These are phyloP conservation scores for Lentinula sp. DNA, from an alignment of 768 basidiomycete species.

Conservation along the genomic window DNA sequence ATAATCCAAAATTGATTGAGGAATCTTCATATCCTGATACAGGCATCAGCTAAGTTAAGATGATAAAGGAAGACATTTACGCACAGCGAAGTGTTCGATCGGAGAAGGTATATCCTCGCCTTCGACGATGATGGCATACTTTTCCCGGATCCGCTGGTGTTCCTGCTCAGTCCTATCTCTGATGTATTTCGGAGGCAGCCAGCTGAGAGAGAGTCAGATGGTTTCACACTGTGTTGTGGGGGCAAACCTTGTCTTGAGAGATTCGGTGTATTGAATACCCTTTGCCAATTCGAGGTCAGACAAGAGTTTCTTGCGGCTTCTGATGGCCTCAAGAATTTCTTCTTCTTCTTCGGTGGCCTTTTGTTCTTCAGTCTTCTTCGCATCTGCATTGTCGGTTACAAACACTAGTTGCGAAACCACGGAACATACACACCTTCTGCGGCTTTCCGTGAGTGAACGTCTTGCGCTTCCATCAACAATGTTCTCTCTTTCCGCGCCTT, in stretches of 20 bases:
- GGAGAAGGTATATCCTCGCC: constrained; percentile 93
- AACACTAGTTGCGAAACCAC: not conserved
- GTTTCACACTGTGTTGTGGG: not conserved
- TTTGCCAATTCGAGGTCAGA: constrained; percentile 91
- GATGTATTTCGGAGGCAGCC: constrained; percentile 84
- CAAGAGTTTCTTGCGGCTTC: constrained; percentile 83
- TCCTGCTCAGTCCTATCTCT: constrained; percentile 65
- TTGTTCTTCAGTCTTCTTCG: constrained; percentile 83
- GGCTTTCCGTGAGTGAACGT: constrained; percentile 82
- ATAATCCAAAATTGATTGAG: constrained; percentile 73
- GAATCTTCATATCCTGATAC: constrained; percentile 96
- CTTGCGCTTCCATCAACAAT: constrained; percentile 88
- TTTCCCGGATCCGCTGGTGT: constrained; percentile 72
- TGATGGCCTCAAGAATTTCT: constrained; percentile 87
- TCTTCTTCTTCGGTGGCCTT: constrained; percentile 86
- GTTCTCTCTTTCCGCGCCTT: constrained; percentile 80
- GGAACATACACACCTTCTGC: constrained; percentile 54
- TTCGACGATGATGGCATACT: constrained; percentile 92
- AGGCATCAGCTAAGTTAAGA: constrained; percentile 6
- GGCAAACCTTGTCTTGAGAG: constrained; percentile 72
- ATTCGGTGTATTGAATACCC: constrained; percentile 87
- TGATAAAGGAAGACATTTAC: constrained; percentile 6
- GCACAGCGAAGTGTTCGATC: constrained; percentile 80
- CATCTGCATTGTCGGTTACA: constrained; percentile 39
- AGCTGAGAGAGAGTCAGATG: constrained; percentile 38